A percentile compares a stretch with the other conserved stretches of the same genome.
Conservation (phyloP, 345 rosid genomes). For the Lepidium didymum region DNA sequence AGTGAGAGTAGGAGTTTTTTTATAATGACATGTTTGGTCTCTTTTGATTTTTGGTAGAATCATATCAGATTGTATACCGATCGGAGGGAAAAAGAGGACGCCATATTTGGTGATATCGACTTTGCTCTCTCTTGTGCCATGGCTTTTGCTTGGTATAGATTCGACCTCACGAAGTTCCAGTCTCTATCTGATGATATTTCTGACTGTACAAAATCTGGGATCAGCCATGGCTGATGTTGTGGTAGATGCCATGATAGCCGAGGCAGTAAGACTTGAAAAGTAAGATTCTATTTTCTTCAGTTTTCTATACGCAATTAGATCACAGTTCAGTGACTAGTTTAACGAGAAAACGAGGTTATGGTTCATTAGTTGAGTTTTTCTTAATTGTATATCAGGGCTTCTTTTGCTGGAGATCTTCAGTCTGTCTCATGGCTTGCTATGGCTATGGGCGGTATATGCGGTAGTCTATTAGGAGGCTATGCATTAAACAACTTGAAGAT, state of each 20-base stretch:
- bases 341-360: background rate
- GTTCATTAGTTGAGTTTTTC: background rate
- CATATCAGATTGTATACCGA: conserved; percentile 87
- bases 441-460: conserved; percentile 91
- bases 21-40: background rate
- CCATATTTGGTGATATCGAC: conserved; percentile 81
- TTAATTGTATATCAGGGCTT: conserved; percentile 46
- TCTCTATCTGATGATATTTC: conserved; percentile 47
- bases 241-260: conserved; percentile 95
- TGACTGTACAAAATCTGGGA: conserved; percentile 87
- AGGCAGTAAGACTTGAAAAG: conserved; percentile 78
- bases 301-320: background rate
- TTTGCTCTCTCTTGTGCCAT: conserved; percentile 72
- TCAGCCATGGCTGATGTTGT: conserved; percentile 98
- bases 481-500: conserved; percentile 65
- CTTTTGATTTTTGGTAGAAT: conserved; percentile 42
- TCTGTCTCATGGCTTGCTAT: conserved; percentile 84
- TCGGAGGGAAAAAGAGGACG: conserved; percentile 72
- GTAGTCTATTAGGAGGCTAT: conserved; percentile 87
- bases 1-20: background rate
- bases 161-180: conserved; percentile 49
- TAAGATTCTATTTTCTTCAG: conserved; percentile 18
- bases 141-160: conserved; percentile 73
- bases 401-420: conserved; percentile 96
- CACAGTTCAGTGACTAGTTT: background rate